Conservation (phyloP, 164 flowering plant species). For the Annona cherimola region DNA sequence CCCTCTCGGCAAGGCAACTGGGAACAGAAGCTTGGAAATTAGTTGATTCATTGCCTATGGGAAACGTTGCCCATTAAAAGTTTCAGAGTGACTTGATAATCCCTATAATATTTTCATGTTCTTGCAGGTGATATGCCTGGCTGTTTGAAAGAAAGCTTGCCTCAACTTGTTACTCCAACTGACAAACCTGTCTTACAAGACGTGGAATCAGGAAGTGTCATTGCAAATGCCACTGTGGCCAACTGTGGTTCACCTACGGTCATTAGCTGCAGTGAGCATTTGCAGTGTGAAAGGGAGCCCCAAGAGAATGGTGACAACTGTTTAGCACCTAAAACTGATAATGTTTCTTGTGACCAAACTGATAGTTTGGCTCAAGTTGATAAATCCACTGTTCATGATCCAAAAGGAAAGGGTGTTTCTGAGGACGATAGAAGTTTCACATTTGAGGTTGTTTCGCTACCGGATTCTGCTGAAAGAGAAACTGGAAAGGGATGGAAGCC, state of each 20-base stretch:
- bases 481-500: slow-evolving; percentile 35
- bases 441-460: slow-evolving; percentile 43
- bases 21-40: not conserved
- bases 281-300: slow-evolving; percentile 27
- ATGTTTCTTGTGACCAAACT: not conserved
- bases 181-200: slow-evolving; percentile 14
- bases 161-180: slow-evolving; percentile 9
- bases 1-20: not conserved
- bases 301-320: slow-evolving; percentile 10
- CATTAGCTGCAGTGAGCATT: slow-evolving; percentile 28
- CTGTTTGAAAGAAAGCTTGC: slow-evolving; percentile 9
- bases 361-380: slow-evolving; percentile 10
- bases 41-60: not conserved
- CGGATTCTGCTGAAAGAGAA: slow-evolving; percentile 32
- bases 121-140: slow-evolving; percentile 24
- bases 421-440: slow-evolving; percentile 49
- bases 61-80: not conserved
- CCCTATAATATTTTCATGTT: not conserved
- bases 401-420: slow-evolving; percentile 26
- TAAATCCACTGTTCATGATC: slow-evolving; percentile 17
- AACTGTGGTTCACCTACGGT: slow-evolving; percentile 41
- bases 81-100: not conserved
- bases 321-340: not conserved
- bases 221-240: slow-evolving; percentile 25
- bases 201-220: slow-evolving; percentile 17